Evolutionary conservation across 2,329 filamentous ascomycete species (phyloP), one percentile per base, ranked within the genome.

Genomic region (Trichoderma aggressivum): DNA sequence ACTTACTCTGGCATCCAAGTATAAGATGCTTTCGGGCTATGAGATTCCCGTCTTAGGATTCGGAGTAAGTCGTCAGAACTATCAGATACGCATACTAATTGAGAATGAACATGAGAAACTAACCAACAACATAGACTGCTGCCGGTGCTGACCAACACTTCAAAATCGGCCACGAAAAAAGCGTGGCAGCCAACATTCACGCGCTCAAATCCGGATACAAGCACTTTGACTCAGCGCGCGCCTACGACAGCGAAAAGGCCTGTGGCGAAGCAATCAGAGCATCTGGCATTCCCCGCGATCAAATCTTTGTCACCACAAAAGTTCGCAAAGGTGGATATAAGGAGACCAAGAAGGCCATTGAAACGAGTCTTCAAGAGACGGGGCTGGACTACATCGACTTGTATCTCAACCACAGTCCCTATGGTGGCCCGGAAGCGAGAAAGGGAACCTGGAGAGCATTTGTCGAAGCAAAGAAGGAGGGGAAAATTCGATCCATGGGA

Each of bases 251-350:
- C 75, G 92, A 94, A 77, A 78, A 81, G 14, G 84, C 90, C 76
- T 90, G 94, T 60, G 90, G 91, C 4, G 82, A 87, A 65, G 91
- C 91, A 1, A 79, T 93, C n/a, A 81, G 81, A 28, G 78, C 86
- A 70, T 89, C 87, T 3, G 84, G 84, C 0, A 73, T 93, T 7
- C 80, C 84, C 6, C 86, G 89, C 36, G 80, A 84, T 18, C 84
- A 92, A 10, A 76, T 94, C 62, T 94, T 91, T 78, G 80, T 93
- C 50, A 93, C 91, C 0, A 91, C 89, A 71, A 94, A 94, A 81
- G 88, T 93, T 39, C 81, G 86, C 74, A 90, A 89, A 78, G 85
- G 92, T 53, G 86, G 85, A 39, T 81, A 81, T 2, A 78, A 82
- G 28, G 82, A 85, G 39, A 69, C 65, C 12, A 69, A 61, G 21